These are phyloP conservation scores for Lipomyces kockii DNA, from an alignment of 805 yeast species.

Conservation along the genomic window DNA sequence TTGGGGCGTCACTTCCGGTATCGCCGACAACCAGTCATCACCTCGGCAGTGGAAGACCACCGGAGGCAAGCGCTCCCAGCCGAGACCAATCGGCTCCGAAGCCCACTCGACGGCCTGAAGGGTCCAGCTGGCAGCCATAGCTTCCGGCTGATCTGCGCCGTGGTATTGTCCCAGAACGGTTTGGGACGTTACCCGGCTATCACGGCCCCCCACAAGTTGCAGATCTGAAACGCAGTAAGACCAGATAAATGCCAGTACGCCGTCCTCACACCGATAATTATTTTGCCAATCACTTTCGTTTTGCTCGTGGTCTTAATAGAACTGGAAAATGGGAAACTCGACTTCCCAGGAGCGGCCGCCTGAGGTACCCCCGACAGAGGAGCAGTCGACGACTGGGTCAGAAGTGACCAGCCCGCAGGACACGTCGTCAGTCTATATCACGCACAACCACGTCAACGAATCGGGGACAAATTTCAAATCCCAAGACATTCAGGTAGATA, in stretches of 20 bases:
- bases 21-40: too few relatives aligned
- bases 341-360: slow-evolving; percentile 29
- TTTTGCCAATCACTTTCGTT: neutral
- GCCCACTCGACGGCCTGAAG: too few relatives aligned
- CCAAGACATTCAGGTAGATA: neutral
- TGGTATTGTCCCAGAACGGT: too few relatives aligned
- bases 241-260: neutral
- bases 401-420: slow-evolving; percentile 7
- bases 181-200: neutral
- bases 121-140: too few relatives aligned
- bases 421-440: neutral
- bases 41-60: too few relatives aligned
- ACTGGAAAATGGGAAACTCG: slow-evolving; percentile 32
- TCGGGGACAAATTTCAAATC: neutral
- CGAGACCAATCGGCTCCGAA: too few relatives aligned
- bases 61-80: too few relatives aligned
- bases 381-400: slow-evolving; percentile 17
- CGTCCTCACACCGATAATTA: neutral
- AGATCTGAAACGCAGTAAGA: neutral
- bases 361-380: slow-evolving; percentile 18
- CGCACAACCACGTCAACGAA: neutral
- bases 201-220: neutral
- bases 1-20: too few relatives aligned
- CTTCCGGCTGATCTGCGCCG: too few relatives aligned
- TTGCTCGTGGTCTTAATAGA: neutral